phyloP scores from a whole-genome alignment of 2,329 filamentous ascomycete species.

The Alternaria sp. region DNA sequence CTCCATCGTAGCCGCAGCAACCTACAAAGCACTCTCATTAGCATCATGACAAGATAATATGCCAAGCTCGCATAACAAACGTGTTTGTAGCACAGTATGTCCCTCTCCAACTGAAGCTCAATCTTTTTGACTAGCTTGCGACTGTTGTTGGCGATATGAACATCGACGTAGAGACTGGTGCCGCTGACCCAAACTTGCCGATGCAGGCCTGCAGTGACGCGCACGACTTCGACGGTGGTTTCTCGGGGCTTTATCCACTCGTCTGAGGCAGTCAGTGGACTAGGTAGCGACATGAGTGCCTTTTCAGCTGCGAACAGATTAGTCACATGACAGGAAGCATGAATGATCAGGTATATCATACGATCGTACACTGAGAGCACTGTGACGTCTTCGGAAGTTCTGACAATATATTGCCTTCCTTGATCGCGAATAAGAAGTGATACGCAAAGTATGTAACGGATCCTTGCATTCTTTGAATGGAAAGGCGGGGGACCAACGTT shows the following conservation, averaged over 20 bases:
- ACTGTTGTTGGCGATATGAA: slow-evolving; percentile 59
- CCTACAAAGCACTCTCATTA: slow-evolving; percentile 40
- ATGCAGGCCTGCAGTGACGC: slow-evolving; percentile 60
- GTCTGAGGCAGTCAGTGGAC: slow-evolving; percentile 58
- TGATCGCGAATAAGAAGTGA: slow-evolving; percentile 57
- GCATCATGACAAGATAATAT: slow-evolving; percentile 5
- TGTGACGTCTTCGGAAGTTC: slow-evolving; percentile 57
- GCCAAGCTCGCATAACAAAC: slow-evolving; percentile 32
- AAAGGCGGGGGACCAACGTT: slow-evolving; percentile 63
- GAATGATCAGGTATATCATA: slow-evolving; percentile 26
- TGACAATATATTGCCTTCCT: slow-evolving; percentile 57
- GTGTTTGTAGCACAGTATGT: slow-evolving; percentile 60
- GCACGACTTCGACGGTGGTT: slow-evolving; percentile 52
- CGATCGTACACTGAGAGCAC: slow-evolving; percentile 63
- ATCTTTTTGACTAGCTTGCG: slow-evolving; percentile 58
- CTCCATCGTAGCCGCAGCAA: slow-evolving; percentile 56
- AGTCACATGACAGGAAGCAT: too few species aligned
- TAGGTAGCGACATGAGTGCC: slow-evolving; percentile 60
- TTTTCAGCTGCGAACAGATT: slow-evolving; percentile 53
- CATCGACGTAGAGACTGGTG: slow-evolving; percentile 61
- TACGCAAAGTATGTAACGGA: slow-evolving; percentile 58
- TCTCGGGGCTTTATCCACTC: slow-evolving; percentile 53
- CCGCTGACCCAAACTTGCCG: slow-evolving; percentile 66
- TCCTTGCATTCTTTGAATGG: slow-evolving; percentile 58
- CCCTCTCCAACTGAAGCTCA: slow-evolving; percentile 59